Conservation (phyloP, 148 eudicot species). For the Bassia scoparia region DNA sequence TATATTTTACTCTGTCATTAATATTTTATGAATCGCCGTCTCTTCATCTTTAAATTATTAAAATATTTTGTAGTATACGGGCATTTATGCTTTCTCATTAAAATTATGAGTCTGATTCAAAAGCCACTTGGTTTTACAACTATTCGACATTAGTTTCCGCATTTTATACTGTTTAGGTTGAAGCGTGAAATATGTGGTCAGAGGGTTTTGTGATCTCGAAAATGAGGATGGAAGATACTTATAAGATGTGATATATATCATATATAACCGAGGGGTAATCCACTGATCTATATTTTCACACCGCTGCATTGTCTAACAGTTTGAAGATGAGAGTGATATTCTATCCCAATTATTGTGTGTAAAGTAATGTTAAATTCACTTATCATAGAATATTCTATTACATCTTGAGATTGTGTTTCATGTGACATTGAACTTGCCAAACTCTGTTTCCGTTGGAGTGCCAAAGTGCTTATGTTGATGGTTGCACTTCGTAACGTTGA, state of each 20-base stretch:
- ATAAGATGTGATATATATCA: constrained; percentile 76
- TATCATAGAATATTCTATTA: not conserved
- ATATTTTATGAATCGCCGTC: too few species aligned
- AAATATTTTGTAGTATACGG: too few species aligned
- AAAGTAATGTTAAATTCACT: constrained; percentile 25
- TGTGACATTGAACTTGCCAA: constrained; percentile 6
- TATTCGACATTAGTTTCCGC: too few species aligned
- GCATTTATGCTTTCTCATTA: too few species aligned
- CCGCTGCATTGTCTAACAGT: constrained; percentile 92
- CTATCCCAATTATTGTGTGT: constrained; percentile 92
- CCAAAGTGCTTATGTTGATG: constrained; percentile 80
- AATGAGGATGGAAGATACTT: constrained; percentile 82
- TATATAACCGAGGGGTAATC: constrained; percentile 66
- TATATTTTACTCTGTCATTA: too few species aligned
- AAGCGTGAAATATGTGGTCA: constrained; percentile 75
- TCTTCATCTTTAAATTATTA: too few species aligned
- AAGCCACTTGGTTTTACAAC: too few species aligned
- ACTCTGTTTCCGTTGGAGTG: constrained; percentile 70
- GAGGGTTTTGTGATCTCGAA: constrained; percentile 85
- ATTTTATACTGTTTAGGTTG: constrained; percentile 51
- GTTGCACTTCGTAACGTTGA: constrained; percentile 78
- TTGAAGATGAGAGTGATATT: constrained; percentile 92
- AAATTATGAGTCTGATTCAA: too few species aligned
- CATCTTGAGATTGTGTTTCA: not conserved
- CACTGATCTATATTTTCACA: constrained; percentile 87